Conservation (phyloP, 352 stramenopile genomes). For the Globisporangium viniferum region DNA sequence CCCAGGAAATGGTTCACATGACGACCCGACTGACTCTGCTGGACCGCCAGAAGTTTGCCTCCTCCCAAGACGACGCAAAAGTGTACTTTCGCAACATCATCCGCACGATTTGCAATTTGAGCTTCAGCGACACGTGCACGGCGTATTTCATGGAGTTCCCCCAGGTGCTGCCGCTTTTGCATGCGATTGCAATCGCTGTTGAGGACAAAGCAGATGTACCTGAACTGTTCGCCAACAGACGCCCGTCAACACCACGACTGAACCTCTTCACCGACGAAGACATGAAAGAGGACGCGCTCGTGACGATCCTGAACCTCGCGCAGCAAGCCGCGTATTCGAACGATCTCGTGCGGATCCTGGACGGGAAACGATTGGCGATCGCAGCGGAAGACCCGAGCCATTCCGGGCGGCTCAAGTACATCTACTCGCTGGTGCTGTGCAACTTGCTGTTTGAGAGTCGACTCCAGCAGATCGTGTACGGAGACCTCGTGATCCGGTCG, state of each 20-base stretch:
- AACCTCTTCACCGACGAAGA: conserved; percentile 29
- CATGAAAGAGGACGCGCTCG: conserved; percentile 59
- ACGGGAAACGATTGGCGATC: conserved; percentile 47
- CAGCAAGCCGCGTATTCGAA: conserved; percentile 39
- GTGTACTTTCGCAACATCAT: conserved; percentile 53
- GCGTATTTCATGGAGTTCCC: conserved; percentile 55
- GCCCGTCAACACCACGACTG: not conserved
- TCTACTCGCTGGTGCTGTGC: conserved; percentile 58
- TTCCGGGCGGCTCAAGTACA: conserved; percentile 49
- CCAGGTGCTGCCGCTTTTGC: conserved; percentile 49
- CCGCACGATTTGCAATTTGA: conserved; percentile 61
- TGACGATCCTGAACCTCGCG: conserved; percentile 66
- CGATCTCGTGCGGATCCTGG: conserved; percentile 52
- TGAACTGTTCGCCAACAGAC: not conserved
- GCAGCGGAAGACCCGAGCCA: conserved; percentile 31
- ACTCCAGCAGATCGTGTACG: conserved; percentile 62
- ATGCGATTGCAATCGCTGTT: conserved; percentile 29
- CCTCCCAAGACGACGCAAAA: conserved; percentile 19
- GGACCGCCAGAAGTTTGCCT: conserved; percentile 31
- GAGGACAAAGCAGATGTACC: not conserved
- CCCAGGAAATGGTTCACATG: conserved; percentile 51
- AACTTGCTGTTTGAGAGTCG: conserved; percentile 70
- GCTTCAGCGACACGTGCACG: conserved; percentile 45
- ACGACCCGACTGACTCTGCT: conserved; percentile 46
- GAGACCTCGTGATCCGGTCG: conserved; percentile 45